Percentiles rank a stretch among this genome's conserved stretches.
These are phyloP conservation scores for Papiliotrema nemorosa DNA, from an alignment of 1,284 basidiomycete genomes.

Conservation along the genomic window DNA sequence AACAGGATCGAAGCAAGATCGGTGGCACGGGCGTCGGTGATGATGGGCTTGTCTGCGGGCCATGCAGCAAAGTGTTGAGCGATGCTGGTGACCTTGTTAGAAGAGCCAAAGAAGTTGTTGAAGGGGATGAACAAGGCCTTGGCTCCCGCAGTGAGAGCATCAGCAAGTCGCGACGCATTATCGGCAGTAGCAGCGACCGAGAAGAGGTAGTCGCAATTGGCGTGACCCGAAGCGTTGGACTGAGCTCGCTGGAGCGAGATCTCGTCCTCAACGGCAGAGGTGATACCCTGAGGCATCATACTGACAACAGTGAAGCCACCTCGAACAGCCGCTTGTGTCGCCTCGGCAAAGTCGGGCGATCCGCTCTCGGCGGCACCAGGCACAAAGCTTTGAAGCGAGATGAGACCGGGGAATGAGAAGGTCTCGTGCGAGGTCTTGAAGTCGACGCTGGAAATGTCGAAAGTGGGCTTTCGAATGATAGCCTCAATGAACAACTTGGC, in stretches of 20 bases:
- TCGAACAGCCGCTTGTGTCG: conserved; percentile 74
- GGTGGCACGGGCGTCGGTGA: conserved; percentile 88
- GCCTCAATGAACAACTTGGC: conserved; percentile 97
- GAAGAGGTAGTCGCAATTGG: conserved; percentile 83
- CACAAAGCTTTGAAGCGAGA: conserved; percentile 87
- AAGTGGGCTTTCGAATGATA: conserved; percentile 75
- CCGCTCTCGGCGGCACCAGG: conserved; percentile 61
- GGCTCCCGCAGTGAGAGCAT: conserved; percentile 70
- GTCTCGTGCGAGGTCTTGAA: conserved; percentile 92
- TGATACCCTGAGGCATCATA: conserved; percentile 68
- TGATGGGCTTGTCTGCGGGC: conserved; percentile 86
- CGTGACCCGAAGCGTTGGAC: conserved; percentile 59
- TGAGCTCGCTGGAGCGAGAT: conserved; percentile 66
- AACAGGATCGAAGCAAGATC: conserved; percentile 91
- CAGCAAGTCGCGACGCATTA: conserved; percentile 64
- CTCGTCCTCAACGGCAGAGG: conserved; percentile 63
- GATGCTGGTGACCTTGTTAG: conserved; percentile 57
- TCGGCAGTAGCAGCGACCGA: conserved; percentile 68
- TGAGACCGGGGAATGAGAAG: conserved; percentile 85
- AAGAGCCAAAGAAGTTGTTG: conserved; percentile 57
- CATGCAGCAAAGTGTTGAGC: conserved; percentile 87
- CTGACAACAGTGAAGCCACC: conserved; percentile 83
- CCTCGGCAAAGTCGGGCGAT: conserved; percentile 63
- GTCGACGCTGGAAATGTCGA: conserved; percentile 87
- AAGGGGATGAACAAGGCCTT: conserved; percentile 84